phyloP scores from a whole-genome alignment of 73 alveolate genomes.

The Paramecium octaurelia region DNA sequence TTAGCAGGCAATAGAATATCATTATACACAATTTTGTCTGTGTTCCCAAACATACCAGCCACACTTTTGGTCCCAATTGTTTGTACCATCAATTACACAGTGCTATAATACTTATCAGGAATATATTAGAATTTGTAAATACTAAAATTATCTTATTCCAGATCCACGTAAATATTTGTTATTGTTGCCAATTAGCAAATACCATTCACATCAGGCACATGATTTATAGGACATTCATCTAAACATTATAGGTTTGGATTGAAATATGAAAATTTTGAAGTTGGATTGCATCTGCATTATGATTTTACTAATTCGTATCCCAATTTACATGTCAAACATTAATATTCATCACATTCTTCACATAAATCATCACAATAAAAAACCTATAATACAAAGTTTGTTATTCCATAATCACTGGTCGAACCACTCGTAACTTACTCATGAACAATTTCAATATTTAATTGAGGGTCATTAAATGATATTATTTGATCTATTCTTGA shows the following conservation, averaged over 20 bases:
- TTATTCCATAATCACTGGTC: background rate
- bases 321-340: background rate
- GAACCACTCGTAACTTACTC: background rate
- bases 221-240: background rate
- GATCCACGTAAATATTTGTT: background rate
- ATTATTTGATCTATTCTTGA: background rate
- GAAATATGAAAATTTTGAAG: background rate
- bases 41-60: background rate
- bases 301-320: background rate
- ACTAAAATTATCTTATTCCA: background rate
- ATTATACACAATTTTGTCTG: background rate
- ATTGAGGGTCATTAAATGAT: background rate
- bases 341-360: background rate
- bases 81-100: background rate
- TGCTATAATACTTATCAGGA: background rate
- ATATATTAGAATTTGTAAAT: background rate
- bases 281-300: background rate
- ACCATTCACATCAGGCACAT: background rate
- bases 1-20: background rate
- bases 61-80: background rate
- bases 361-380: background rate
- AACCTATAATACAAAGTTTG: background rate
- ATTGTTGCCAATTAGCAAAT: background rate
- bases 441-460: background rate
- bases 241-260: background rate